These are phyloP conservation scores for Epichloe elymi DNA, from an alignment of 2,329 filamentous ascomycete species.

Conservation along the genomic window DNA sequence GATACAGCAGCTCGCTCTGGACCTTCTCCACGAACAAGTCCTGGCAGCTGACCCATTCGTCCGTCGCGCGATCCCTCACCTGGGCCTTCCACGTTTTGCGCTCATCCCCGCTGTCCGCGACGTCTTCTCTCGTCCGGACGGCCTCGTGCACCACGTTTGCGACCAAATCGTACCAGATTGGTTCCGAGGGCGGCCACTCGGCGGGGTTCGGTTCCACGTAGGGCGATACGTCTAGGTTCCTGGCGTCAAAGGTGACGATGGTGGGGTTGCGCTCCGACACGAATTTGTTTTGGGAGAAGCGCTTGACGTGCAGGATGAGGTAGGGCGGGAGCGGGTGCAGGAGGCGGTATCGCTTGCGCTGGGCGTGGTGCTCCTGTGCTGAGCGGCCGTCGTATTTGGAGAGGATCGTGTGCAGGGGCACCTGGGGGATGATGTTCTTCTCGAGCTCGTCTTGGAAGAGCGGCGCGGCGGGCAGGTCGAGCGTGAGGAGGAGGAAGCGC, in stretches of 20 bases:
- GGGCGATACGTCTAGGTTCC: slow-evolving; percentile 70
- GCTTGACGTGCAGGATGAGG: slow-evolving; percentile 89
- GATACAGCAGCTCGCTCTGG: slow-evolving; percentile 77
- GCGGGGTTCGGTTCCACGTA: slow-evolving; percentile 81
- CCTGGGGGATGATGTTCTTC: slow-evolving; percentile 85
- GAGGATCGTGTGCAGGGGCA: slow-evolving; percentile 70
- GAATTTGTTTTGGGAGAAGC: slow-evolving; percentile 94
- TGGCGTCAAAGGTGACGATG: slow-evolving; percentile 88
- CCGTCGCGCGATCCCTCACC: slow-evolving; percentile 63
- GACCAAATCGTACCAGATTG: slow-evolving; percentile 88
- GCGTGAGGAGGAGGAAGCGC: slow-evolving; percentile 81
- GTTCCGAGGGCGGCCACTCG: slow-evolving; percentile 58
- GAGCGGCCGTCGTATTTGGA: slow-evolving; percentile 85
- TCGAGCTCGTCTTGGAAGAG: slow-evolving; percentile 93
- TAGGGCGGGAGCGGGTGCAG: slow-evolving; percentile 85
- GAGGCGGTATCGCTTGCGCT: slow-evolving; percentile 78
- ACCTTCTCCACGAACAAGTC: slow-evolving; percentile 87
- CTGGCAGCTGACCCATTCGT: slow-evolving; percentile 87
- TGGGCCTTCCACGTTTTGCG: slow-evolving; percentile 90
- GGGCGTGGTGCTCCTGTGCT: slow-evolving; percentile 78
- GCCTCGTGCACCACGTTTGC: slow-evolving; percentile 88
- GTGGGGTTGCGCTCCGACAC: slow-evolving; percentile 92
- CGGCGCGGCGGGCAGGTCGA: slow-evolving; percentile 82
- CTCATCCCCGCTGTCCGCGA: slow-evolving; percentile 80
- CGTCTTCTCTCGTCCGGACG: slow-evolving; percentile 64